Evolutionary conservation across 257 asterid species (phyloP), one percentile per base, ranked within the genome.

Genomic region (Fraxinus anomala): DNA sequence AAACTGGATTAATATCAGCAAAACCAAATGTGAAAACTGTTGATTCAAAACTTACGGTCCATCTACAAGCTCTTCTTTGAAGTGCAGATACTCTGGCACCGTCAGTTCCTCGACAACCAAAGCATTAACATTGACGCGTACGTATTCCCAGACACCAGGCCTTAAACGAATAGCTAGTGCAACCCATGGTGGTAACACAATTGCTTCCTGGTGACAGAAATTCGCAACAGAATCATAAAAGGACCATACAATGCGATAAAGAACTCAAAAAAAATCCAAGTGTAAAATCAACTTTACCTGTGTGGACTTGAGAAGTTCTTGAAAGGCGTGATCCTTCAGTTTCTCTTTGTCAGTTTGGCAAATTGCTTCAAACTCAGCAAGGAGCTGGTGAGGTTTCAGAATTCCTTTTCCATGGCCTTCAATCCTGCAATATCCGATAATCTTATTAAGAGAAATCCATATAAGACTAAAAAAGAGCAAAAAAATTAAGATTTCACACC

Each of bases 91-190:
- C 71, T 93, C 94, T 0, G 98, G 91, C 80, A 91, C 99, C 9
- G 92, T 87, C 33, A 94, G 89, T 67, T 95, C 98, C 83, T 95
- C 99, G 1, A 95, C 90, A 7, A 77, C 79, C 0, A 93, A 85
- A 3, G 92, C 91, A 24, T 88, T 87, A 6, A 89, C 96, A 72
- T 93, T 92, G 72, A 95, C 94, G 1, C 97, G 88, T 2, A 93
- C 88, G 30, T 95, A 89, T 21, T 95, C 98, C 99, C 98, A 95
- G 47, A 95, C 97, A 24, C 99, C 98, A 0, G 99, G 99, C 84
- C 98, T 83, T 42, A 93, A 79, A n/a, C 99, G 97, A 61, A 95
- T 91, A 1, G 99, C 98, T 19, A 95, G 94, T 6, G 94, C 99
- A 76, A 95, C 97, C 98, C 99, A 93, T 19, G 99, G 99, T 49